phyloP scores from a whole-genome alignment of 2,329 filamentous ascomycete species.

The Cercospora brassicicola region DNA sequence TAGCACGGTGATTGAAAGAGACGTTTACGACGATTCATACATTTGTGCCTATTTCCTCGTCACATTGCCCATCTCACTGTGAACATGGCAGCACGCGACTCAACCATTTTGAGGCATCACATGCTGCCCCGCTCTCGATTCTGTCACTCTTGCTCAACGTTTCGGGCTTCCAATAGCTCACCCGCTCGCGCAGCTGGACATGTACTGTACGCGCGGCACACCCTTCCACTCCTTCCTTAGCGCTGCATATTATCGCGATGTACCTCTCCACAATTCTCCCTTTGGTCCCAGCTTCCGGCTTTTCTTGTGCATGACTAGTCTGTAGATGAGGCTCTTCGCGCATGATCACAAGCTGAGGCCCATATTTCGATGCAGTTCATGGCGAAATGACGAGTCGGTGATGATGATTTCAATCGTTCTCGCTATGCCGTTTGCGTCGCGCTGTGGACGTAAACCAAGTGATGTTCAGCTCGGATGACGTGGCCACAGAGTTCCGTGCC shows the following conservation, averaged over 20 bases:
- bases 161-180: background rate
- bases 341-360: background rate
- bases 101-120: background rate
- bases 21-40: conserved; percentile 1
- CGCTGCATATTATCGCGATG: background rate
- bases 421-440: background rate
- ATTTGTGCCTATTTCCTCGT: background rate
- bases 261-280: background rate
- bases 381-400: too few relatives aligned
- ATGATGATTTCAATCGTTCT: too few relatives aligned
- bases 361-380: background rate
- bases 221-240: background rate
- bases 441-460: background rate
- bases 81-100: background rate
- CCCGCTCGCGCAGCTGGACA: background rate
- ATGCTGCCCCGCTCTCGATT: background rate
- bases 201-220: background rate
- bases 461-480: background rate
- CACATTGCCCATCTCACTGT: background rate
- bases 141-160: background rate
- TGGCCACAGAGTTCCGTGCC: background rate
- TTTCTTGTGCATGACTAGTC: background rate
- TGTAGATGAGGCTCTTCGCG: background rate
- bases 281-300: background rate
- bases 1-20: conserved; percentile 2